Conservation (phyloP, 73 alveolate genomes). For the Paraurostyla sp. region DNA sequence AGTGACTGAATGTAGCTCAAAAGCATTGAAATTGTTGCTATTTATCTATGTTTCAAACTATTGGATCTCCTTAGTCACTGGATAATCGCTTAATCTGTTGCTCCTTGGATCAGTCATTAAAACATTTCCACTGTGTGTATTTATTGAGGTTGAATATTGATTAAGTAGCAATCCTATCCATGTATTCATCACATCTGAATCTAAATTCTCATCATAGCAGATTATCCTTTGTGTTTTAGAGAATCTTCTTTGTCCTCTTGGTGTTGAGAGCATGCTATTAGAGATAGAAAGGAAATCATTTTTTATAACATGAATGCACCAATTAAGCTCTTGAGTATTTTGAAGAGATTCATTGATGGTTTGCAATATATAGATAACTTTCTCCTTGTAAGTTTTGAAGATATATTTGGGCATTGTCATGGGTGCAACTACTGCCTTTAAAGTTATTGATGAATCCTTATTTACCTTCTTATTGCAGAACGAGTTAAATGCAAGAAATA, state of each 20-base stretch:
- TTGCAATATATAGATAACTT: constrained; percentile 35
- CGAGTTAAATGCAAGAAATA: not conserved
- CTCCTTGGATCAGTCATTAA: not conserved
- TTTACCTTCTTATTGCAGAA: constrained; percentile 9
- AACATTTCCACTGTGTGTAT: not conserved
- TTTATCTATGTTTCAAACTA: constrained; percentile 5
- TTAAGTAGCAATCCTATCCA: constrained; percentile 1
- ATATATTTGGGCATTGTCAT: not conserved
- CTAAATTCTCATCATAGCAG: constrained; percentile 18
- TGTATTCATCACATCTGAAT: constrained; percentile 4
- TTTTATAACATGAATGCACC: constrained; percentile 54
- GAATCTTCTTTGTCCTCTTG: constrained; percentile 46
- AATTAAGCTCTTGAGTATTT: constrained; percentile 21
- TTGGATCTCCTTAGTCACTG: not conserved
- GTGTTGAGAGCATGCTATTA: not conserved
- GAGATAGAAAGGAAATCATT: constrained; percentile 58
- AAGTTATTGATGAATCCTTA: not conserved
- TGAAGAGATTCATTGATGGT: not conserved
- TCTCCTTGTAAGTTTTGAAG: constrained; percentile 57
- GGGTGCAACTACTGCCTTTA: not conserved
- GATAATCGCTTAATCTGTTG: not conserved
- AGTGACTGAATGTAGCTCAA: constrained; percentile 30
- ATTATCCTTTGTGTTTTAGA: constrained; percentile 44
- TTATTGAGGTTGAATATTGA: not conserved
- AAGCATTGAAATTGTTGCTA: constrained; percentile 59